Evolutionary conservation across 164 flowering plant genomes (phyloP).

Genomic region (Tetracentron sinense): DNA sequence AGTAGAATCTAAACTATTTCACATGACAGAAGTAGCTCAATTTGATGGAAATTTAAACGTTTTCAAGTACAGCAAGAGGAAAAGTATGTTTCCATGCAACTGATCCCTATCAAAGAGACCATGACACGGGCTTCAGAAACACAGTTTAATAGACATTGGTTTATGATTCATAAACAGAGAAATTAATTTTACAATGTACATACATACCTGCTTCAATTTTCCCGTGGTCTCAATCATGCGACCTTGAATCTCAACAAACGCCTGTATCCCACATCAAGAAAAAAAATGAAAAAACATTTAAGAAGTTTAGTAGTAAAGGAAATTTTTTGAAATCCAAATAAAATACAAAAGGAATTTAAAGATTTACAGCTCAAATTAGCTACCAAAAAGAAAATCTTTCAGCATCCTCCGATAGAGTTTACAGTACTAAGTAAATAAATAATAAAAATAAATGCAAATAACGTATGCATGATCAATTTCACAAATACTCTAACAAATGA

Average conservation of each 20-base stretch:
- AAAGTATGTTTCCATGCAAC: background rate
- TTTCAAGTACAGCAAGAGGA: too few relatives aligned
- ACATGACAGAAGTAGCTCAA: too few relatives aligned
- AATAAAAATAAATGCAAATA: too few relatives aligned
- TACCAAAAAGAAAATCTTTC: background rate
- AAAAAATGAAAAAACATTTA: background rate
- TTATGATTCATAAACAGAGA: background rate
- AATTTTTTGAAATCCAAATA: background rate
- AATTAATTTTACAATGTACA: background rate
- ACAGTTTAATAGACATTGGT: background rate
- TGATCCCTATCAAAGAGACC: background rate
- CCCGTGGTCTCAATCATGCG: slow-evolving; percentile 75
- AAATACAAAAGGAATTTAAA: too few relatives aligned
- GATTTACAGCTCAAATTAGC: background rate
- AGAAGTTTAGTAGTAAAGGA: background rate
- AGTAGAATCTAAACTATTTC: too few relatives aligned
- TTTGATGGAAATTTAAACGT: too few relatives aligned
- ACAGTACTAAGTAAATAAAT: background rate
- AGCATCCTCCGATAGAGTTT: too few relatives aligned
- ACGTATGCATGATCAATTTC: too few relatives aligned
- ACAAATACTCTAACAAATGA: too few relatives aligned
- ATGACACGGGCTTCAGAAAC: background rate
- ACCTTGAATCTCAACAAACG: slow-evolving; percentile 77
- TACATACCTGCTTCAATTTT: slow-evolving; percentile 66
- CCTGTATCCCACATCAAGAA: slow-evolving; percentile 27